Percentiles rank a stretch among this genome's conserved stretches.
phyloP scores from a whole-genome alignment of 2,329 filamentous ascomycete genomes.

The Fusarium veterinarium region DNA sequence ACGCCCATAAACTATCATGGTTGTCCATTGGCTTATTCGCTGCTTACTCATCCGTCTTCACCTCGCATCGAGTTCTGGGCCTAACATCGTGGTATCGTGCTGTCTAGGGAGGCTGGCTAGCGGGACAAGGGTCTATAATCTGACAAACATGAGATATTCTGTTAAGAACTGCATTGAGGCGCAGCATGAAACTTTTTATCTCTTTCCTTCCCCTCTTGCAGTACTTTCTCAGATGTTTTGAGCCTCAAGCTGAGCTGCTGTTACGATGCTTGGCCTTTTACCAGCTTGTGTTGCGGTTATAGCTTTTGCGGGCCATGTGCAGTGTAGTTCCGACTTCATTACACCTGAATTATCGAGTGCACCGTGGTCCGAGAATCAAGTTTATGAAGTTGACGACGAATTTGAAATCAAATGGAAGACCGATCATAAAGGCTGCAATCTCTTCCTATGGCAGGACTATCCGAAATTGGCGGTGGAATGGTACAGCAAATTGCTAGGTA shows the following conservation, averaged over 20 bases:
- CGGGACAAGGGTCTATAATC: not conserved
- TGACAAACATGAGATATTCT: not conserved
- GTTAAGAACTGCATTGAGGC: not conserved
- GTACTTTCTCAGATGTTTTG: rapidly evolving
- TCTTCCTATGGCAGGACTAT: not conserved
- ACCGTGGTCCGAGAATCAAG: not conserved
- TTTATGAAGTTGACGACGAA: not conserved
- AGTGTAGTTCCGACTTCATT: not conserved
- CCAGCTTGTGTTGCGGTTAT: rapidly evolving
- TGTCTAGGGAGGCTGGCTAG: slow-evolving; percentile 6
- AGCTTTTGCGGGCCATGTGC: not conserved
- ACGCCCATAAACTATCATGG: not conserved
- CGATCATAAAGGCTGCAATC: not conserved
- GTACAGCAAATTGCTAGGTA: not conserved
- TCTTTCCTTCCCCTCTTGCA: not conserved
- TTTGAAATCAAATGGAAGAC: slow-evolving; percentile 4
- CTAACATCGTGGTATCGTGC: not conserved
- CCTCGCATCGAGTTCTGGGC: not conserved
- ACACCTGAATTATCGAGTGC: rapidly evolving
- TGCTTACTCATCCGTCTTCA: slow-evolving; percentile 4
- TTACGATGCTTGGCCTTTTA: rapidly evolving
- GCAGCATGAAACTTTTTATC: not conserved
- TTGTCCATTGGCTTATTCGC: not conserved
- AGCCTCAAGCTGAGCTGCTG: rapidly evolving
- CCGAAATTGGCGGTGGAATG: not conserved